A percentile compares a stretch with the other conserved stretches of the same genome.
phyloP scores from a whole-genome alignment of 2,329 filamentous ascomycete genomes.

The Xylariaceae sp. region DNA sequence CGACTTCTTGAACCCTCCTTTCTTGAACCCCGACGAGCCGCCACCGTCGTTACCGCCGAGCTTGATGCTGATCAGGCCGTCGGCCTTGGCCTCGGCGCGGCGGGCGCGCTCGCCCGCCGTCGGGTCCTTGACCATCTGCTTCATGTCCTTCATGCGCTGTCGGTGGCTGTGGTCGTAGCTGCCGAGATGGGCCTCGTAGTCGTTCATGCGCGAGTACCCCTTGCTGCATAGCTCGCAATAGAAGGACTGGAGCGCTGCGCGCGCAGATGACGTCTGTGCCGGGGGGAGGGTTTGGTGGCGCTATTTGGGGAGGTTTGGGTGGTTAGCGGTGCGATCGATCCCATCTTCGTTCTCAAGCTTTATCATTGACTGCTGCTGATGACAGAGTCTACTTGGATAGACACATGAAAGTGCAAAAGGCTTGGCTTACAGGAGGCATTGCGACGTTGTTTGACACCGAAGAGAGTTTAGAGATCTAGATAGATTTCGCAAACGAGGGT shows the following conservation, averaged over 20 bases:
- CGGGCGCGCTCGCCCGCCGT: slow-evolving; percentile 58
- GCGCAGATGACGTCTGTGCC: slow-evolving; percentile 58
- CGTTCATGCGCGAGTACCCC: slow-evolving; percentile 90
- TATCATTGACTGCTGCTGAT: background rate
- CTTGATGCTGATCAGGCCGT: slow-evolving; percentile 64
- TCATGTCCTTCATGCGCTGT: slow-evolving; percentile 84
- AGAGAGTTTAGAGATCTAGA: too few species aligned
- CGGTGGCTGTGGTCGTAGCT: slow-evolving; percentile 96
- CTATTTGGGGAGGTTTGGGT: slow-evolving; percentile 27
- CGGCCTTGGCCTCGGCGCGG: slow-evolving; percentile 65
- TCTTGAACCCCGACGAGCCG: slow-evolving; percentile 49
- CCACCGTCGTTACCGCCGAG: slow-evolving; percentile 32
- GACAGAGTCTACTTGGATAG: too few species aligned
- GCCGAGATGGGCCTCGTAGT: slow-evolving; percentile 89
- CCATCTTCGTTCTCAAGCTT: background rate
- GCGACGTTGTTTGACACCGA: slow-evolving; percentile 1
- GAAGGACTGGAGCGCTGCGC: slow-evolving; percentile 73
- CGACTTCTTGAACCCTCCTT: slow-evolving; percentile 72
- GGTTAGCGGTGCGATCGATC: slow-evolving; percentile 1
- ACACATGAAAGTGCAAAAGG: too few species aligned
- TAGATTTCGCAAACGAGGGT: too few species aligned
- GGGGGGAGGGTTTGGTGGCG: slow-evolving; percentile 53
- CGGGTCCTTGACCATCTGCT: slow-evolving; percentile 71
- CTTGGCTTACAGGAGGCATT: slow-evolving; percentile 14
- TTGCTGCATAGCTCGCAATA: slow-evolving; percentile 87